phyloP scores from a whole-genome alignment of 306 rosid genomes.

The Quercus mongolica region DNA sequence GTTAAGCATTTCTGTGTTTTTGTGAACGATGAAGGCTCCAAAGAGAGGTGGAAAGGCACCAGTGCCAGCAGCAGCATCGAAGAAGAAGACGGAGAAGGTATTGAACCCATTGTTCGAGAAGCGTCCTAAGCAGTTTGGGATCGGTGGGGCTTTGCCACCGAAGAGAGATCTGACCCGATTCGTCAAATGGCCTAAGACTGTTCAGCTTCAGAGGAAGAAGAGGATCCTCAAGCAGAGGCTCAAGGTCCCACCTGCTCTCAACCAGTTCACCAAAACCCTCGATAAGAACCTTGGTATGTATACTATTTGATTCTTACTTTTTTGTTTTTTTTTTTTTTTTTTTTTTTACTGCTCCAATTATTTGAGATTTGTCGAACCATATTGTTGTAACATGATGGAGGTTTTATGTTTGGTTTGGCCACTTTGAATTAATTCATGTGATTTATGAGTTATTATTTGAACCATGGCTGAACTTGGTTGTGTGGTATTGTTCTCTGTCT shows the following conservation, averaged over 20 bases:
- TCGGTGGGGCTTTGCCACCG: conserved; percentile 55
- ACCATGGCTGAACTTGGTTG: too few species aligned
- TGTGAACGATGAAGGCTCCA: conserved; percentile 36
- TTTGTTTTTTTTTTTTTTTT: background rate
- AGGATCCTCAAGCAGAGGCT: conserved; percentile 76
- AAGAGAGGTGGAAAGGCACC: conserved; percentile 46
- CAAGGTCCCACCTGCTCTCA: conserved; percentile 80
- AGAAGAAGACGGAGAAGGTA: conserved; percentile 62
- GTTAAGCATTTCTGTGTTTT: background rate
- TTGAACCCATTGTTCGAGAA: conserved; percentile 75
- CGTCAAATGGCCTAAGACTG: conserved; percentile 78
- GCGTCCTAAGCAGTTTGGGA: conserved; percentile 51
- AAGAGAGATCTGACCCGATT: conserved; percentile 75
- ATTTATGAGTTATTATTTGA: too few species aligned
- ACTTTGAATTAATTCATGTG: too few species aligned
- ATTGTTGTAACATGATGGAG: background rate
- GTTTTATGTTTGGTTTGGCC: too few species aligned
- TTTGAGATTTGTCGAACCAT: background rate
- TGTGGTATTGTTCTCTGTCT: background rate
- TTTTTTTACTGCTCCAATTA: background rate
- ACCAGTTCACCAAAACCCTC: conserved; percentile 78
- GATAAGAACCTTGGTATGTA: conserved; percentile 67
- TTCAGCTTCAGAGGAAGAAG: conserved; percentile 74
- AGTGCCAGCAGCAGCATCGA: conserved; percentile 18
- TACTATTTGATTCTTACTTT: background rate